Evolutionary conservation across 164 flowering plant genomes (phyloP), one percentile per base, ranked within the genome.

Genomic region (Aristolochia californica): DNA sequence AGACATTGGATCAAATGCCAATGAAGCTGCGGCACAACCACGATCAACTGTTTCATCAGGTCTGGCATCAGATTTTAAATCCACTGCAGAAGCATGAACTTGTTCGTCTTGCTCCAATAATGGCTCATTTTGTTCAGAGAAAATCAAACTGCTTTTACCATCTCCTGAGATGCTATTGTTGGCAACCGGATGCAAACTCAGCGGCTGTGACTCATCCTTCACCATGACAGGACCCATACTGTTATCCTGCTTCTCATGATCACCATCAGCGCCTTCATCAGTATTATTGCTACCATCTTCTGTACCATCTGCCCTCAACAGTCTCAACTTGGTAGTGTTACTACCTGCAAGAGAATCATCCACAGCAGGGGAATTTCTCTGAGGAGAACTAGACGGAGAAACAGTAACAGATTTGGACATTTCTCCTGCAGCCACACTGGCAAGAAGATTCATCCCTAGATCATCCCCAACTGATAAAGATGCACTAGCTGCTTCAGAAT

Each of bases 381-480:
- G 69, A 8, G 86, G 81, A 70, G 94, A 88, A 44, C 47, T 67
- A 58, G 27, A 21, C 8, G 84, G 81, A 22, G 84, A 75, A 63
- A 45, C 73, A 30, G 59, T 34, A 2, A 73, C 82, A 45, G 82
- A 80, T 58, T 77, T 82, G 9, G 78, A 70, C 57, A 87, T 80
- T 70, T 88, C 94, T 56, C 84, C 93, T 60, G 96, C 82, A 64
- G 98, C 98, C 60, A 87, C 96, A 87, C 83, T 88, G 28, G 96
- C 96, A 71, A 91, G 95, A 55, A 91, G 67, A 71, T 86, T 83
- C 87, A 91, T 91, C 43, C 98, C 98, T 59, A 68, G 72, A 70
- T 84, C 95, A 72, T 88, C 98, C 26, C 73, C 88, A 56, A 59
- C 73, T 15, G 84, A 65, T 45, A 73, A 16, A 17, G 80, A 63